phyloP scores from a whole-genome alignment of 768 basidiomycete genomes.

The Strobilomyces echinocephalus region DNA sequence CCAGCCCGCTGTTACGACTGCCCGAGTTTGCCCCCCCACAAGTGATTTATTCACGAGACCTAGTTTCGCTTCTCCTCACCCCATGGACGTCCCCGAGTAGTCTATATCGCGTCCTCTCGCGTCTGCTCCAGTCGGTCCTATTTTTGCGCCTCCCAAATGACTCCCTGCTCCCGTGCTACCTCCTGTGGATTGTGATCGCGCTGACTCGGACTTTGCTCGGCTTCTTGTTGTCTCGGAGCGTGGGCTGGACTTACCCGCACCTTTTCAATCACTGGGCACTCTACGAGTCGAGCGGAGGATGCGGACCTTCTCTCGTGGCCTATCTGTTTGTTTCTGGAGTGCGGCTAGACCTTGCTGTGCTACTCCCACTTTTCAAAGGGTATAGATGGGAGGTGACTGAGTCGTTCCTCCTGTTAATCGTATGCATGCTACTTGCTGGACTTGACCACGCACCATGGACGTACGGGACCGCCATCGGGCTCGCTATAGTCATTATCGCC shows the following conservation, averaged over 20 bases:
- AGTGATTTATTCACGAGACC: slow-evolving; percentile 32
- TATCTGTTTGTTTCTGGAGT: slow-evolving; percentile 19
- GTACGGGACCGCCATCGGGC: slow-evolving; percentile 29
- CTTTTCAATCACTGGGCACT: slow-evolving; percentile 39
- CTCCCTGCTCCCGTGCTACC: slow-evolving; percentile 11
- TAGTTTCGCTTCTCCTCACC: slow-evolving; percentile 31
- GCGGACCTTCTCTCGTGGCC: slow-evolving; percentile 31
- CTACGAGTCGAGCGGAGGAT: slow-evolving; percentile 36
- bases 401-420: slow-evolving; percentile 4
- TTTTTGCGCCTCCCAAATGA: slow-evolving; percentile 9
- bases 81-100: slow-evolving; percentile 33
- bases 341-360: slow-evolving; percentile 6
- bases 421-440: slow-evolving; percentile 13
- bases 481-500: slow-evolving; percentile 21
- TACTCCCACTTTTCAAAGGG: slow-evolving; percentile 7
- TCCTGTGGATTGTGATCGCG: slow-evolving; percentile 21
- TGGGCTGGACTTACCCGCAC: slow-evolving; percentile 36
- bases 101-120: slow-evolving; percentile 18
- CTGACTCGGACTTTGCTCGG: slow-evolving; percentile 15
- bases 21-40: slow-evolving; percentile 37
- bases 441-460: slow-evolving; percentile 40
- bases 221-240: slow-evolving; percentile 23
- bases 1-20: slow-evolving; percentile 7
- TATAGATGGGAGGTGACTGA: slow-evolving; percentile 16
- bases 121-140: slow-evolving; percentile 17